phyloP scores from a whole-genome alignment of 164 flowering plant genomes.

The Vitis labrusca region DNA sequence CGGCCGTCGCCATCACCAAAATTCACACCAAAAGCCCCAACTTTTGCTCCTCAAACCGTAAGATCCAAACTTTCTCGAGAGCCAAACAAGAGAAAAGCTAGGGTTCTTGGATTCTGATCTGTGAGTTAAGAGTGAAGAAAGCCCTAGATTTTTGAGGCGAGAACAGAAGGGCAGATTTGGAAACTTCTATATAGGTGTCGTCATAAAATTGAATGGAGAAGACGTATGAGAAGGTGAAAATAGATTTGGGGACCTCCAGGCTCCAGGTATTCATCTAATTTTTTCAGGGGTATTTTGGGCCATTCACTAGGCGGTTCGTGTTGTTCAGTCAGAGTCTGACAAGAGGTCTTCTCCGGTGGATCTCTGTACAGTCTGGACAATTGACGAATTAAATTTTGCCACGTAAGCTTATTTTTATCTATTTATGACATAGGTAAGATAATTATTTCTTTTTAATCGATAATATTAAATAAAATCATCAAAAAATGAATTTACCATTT shows the following conservation, averaged over 20 bases:
- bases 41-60: background rate
- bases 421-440: no score
- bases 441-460: no score
- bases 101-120: background rate
- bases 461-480: no score
- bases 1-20: constrained; percentile 30
- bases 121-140: background rate
- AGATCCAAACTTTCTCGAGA: background rate
- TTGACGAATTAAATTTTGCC: no score
- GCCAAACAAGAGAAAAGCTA: background rate
- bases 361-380: no score
- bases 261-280: no score
- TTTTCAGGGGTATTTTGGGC: no score
- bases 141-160: background rate
- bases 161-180: background rate
- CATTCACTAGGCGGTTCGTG: no score
- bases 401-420: no score
- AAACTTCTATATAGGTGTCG: background rate
- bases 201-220: background rate
- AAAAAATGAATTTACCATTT: no score
- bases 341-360: no score
- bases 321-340: no score
- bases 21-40: background rate
- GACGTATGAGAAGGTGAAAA: background rate
- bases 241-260: background rate